Conservation (phyloP, 495 filamentous ascomycete genomes). For the Aspergillus egyptiacus region DNA sequence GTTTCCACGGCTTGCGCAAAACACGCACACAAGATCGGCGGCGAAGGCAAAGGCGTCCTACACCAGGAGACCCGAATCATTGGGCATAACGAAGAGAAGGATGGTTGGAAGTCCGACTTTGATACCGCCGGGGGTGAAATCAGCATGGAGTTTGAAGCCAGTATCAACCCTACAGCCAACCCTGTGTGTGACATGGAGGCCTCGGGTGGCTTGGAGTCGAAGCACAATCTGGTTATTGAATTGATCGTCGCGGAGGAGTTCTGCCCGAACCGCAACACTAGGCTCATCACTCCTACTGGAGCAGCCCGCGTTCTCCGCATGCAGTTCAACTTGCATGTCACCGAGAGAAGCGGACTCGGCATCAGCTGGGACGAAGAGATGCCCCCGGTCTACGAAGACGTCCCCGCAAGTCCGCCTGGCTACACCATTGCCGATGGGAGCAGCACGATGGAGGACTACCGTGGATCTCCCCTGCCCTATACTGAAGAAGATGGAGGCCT, state of each 20-base stretch:
- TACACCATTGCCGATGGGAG: constrained; percentile 51
- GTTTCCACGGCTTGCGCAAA: constrained; percentile 76
- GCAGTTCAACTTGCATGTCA: constrained; percentile 78
- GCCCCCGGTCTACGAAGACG: constrained; percentile 91
- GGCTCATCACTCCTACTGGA: constrained; percentile 77
- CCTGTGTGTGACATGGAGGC: constrained; percentile 76
- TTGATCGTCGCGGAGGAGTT: constrained; percentile 93
- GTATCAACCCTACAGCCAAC: constrained; percentile 53
- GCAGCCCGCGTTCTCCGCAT: constrained; percentile 86
- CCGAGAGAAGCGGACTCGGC: constrained; percentile 78
- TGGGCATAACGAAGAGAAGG: constrained; percentile 67
- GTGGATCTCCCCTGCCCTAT: constrained; percentile 36
- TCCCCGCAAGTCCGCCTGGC: constrained; percentile 77
- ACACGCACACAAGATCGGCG: constrained; percentile 67
- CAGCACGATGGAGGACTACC: constrained; percentile 42
- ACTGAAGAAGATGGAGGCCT: constrained; percentile 42
- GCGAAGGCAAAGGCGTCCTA: constrained; percentile 65
- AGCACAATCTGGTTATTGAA: constrained; percentile 83
- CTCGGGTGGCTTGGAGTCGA: constrained; percentile 68
- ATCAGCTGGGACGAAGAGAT: constrained; percentile 97
- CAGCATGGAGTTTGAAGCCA: constrained; percentile 75
- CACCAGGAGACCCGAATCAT: constrained; percentile 74
- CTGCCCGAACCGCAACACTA: constrained; percentile 61
- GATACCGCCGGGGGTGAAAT: constrained; percentile 62
- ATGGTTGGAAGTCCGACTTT: constrained; percentile 97